Conservation (phyloP, 345 rosid genomes). For the Corymbia maculata region DNA sequence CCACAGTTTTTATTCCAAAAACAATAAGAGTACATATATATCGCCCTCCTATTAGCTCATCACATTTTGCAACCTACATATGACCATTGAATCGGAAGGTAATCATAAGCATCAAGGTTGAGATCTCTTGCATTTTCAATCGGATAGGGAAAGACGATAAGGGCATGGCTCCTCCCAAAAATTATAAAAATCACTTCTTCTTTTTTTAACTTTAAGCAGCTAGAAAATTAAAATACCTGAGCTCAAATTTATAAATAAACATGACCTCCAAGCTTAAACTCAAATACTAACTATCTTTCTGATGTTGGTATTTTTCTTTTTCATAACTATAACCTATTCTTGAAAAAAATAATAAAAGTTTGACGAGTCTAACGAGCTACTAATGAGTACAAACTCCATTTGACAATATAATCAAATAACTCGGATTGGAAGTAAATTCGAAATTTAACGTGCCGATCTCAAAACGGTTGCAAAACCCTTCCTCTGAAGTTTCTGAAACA, state of each 20-base stretch:
- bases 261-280: background rate
- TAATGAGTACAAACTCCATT: background rate
- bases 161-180: background rate
- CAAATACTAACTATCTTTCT: background rate
- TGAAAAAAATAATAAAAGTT: no score
- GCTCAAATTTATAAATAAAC: background rate
- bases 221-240: no score
- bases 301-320: no score
- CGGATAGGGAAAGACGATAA: background rate
- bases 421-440: background rate
- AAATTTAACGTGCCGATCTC: background rate
- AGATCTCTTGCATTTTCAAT: background rate
- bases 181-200: background rate
- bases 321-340: background rate
- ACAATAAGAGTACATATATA: background rate
- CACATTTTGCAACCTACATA: background rate
- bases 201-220: background rate
- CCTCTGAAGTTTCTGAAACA: background rate
- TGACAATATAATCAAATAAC: background rate
- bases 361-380: no score
- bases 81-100: background rate
- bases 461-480: background rate
- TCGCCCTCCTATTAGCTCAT: background rate
- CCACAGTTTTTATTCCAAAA: background rate
- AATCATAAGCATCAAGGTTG: background rate